Evolutionary conservation across 257 asterid genomes (phyloP), one percentile per base, ranked within the genome.

Genomic region (Capsicum pubescens): DNA sequence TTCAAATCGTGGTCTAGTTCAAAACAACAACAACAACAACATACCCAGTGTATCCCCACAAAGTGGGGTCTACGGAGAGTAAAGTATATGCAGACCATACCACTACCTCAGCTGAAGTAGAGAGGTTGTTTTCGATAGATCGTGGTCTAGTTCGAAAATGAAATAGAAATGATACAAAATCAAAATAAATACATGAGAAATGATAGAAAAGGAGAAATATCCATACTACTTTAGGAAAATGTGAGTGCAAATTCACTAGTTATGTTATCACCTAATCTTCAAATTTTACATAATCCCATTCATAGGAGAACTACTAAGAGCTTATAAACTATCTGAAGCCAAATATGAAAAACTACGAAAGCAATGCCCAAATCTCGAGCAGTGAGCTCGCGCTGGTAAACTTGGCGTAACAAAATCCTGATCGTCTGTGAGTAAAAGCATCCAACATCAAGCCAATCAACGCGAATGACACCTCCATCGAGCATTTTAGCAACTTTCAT

Each of bases 401-500:
- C 63, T 21, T 13, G 81, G 4, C 48, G 35, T 14, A 26, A 7
- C 63, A 76, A 76, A 52, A 19, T 26, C 12, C 13, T 50, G 12
- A 48, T 26, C 63, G 5, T 76, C 14, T 76, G 48, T 4, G 26
- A 76, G 3, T 71, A 46, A 52, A 6, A 52, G 61, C 15, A 2
- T 54, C 48, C 46, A 54, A 26, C 48, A 1, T 1, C 63, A 54
- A 54, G 5, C 81, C 26, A 76, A 36, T 13, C 15, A 11, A 76
- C 14, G 64, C 64, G 8, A 52, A 76, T 26, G 15, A 7, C 81
- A 21, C 19, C 39, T 60, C 83, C 9, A 21, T 21, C 7, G 0
- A 52, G 56, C 26, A 60, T 26, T 12, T n/a, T n/a, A 81, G 39
- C 36, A 19, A 87, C 76, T 78, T 82, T 94, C 91, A 88, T 83